Evolutionary conservation across 108 stramenopile genomes (phyloP), one percentile per base, ranked within the genome.

Genomic region (Bacterosira constricta): DNA sequence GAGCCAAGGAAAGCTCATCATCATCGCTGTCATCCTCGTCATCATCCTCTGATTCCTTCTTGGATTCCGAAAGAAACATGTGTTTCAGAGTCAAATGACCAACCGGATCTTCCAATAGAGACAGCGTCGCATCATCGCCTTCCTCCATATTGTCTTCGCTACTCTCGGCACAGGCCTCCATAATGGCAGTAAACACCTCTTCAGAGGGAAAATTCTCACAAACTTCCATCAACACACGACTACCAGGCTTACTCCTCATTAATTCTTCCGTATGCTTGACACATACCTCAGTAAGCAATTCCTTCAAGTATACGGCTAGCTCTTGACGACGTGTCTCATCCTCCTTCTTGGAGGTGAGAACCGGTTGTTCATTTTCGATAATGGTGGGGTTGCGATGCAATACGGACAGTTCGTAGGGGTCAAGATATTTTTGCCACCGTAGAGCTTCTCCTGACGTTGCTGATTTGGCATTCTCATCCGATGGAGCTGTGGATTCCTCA

Each of bases 341-440:
- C 41, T 93, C 89, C 77, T 97, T 97, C 62, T 89, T 93, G 47
- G 75, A 84, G 3, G 97, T 93, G 4, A 90, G 86, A 12, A 90
- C 89, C 30, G 77, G 71, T 49, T 84, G 87, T 13, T 84, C 88
- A 35, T 79, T 79, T 27, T 80, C 69, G 11, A 46, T 73, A 20
- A 84, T 77, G 6, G 44, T 83, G 21, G 80, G 85, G 65, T 88
- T 74, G 12, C 66, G 80, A 53, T 87, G 78, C 21, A 98, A 83
- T 17, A 96, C 68, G 17, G 89, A 66, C 8, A 76, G 66, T 63
- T 98, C 97, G 61, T 88, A 90, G 0, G 97, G 97, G 75, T 98
- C 96, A 36, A 98, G 83, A 60, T 90, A 80, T 58, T 92, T 94
- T 31, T 63, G 62, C 64, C 85, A 69, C 15, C 76, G 29, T 42